phyloP scores from a whole-genome alignment of 371 early-diverging fungal genomes.

The Fennellomyces sp. region DNA sequence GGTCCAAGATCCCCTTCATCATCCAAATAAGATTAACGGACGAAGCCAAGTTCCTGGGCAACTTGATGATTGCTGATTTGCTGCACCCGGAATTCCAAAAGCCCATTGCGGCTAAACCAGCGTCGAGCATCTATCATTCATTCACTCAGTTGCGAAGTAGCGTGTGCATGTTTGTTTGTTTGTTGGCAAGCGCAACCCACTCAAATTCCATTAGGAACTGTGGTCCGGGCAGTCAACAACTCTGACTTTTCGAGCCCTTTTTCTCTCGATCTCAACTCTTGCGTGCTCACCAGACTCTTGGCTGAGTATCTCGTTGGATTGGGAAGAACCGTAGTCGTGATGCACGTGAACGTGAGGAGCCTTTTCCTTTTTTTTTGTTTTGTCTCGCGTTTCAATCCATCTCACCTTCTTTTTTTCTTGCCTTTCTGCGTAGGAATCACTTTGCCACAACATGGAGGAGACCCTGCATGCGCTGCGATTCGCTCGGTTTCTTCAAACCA shows the following conservation, averaged over 20 bases:
- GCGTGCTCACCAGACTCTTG: constrained; percentile 6
- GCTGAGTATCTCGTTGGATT: constrained; percentile 10
- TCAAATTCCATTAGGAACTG: background rate
- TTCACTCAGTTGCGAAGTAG: constrained; percentile 13
- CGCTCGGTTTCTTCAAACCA: constrained; percentile 5
- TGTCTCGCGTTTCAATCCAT: too few relatives aligned
- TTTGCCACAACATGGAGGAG: constrained; percentile 5
- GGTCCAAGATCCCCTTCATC: constrained; percentile 6
- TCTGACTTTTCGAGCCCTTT: background rate
- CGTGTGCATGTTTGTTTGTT: too few relatives aligned
- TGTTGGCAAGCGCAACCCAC: too few relatives aligned
- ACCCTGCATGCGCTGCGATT: constrained; percentile 11
- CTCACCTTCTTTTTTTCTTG: too few relatives aligned
- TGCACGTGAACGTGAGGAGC: constrained; percentile 15
- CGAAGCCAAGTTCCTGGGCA: constrained; percentile 13
- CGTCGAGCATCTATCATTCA: constrained; percentile 5
- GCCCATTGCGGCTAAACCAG: background rate
- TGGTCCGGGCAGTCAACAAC: background rate
- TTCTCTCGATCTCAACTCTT: background rate
- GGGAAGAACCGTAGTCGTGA: constrained; percentile 5
- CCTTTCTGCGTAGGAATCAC: constrained; percentile 1
- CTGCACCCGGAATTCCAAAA: constrained; percentile 7
- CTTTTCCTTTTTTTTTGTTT: background rate
- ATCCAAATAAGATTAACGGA: constrained; percentile 15
- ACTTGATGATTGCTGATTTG: constrained; percentile 13